phyloP scores from a whole-genome alignment of 2,329 filamentous ascomycete species.

The Fusarium sp. region DNA sequence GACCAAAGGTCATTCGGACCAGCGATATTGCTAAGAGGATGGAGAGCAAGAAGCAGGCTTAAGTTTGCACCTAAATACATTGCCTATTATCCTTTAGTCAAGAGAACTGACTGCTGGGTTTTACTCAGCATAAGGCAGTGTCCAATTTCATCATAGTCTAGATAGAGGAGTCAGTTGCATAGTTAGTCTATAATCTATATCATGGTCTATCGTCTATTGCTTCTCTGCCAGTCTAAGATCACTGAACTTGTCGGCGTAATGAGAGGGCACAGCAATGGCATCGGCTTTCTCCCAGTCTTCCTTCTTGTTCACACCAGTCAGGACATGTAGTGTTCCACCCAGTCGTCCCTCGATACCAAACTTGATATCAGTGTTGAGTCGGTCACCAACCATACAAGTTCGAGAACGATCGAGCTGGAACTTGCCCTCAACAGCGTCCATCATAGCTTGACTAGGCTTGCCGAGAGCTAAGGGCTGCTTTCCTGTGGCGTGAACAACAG shows the following conservation, averaged over 20 bases:
- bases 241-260: slow-evolving; percentile 84
- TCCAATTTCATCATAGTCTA: background rate
- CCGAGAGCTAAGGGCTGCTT: slow-evolving; percentile 81
- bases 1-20: slow-evolving; percentile 59
- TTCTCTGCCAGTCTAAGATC: slow-evolving; percentile 65
- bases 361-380: slow-evolving; percentile 93
- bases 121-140: background rate
- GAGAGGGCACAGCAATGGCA: slow-evolving; percentile 76
- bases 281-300: slow-evolving; percentile 80
- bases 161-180: background rate
- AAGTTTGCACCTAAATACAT: background rate
- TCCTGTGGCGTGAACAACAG: slow-evolving; percentile 76
- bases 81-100: background rate
- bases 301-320: slow-evolving; percentile 89
- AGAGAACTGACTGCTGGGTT: background rate
- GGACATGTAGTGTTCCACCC: slow-evolving; percentile 88
- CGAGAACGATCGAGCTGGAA: slow-evolving; percentile 85
- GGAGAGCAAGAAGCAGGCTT: slow-evolving; percentile 50
- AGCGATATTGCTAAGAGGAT: slow-evolving; percentile 60
- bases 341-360: slow-evolving; percentile 92
- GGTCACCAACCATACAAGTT: slow-evolving; percentile 96
- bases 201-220: slow-evolving; percentile 19
- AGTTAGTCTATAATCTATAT: slow-evolving; percentile 36
- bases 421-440: slow-evolving; percentile 97
- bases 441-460: slow-evolving; percentile 98